Evolutionary conservation across 495 filamentous ascomycete genomes (phyloP).

Genomic region (Podospora pseudocomata): DNA sequence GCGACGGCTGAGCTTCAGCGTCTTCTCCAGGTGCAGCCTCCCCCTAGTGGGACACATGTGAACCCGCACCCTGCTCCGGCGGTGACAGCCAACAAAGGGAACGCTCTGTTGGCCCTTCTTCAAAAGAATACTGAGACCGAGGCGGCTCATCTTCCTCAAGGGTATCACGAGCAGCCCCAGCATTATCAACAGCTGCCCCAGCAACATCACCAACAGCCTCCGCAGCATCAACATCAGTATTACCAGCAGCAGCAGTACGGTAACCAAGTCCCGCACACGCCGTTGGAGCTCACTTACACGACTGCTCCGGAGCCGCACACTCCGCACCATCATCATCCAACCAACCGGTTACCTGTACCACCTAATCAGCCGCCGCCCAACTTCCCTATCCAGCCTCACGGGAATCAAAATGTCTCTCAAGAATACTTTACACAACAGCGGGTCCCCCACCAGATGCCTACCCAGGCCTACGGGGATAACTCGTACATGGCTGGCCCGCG

Average conservation of each 20-base stretch:
- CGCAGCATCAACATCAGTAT: conserved; percentile 1
- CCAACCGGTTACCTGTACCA: conserved; percentile 32
- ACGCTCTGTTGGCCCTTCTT: conserved; percentile 34
- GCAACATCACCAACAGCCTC: conserved; percentile 1
- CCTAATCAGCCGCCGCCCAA: conserved; percentile 42
- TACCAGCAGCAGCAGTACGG: conserved; percentile 3
- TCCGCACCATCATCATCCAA: conserved; percentile 42
- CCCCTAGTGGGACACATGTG: conserved; percentile 34
- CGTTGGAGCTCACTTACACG: conserved; percentile 40
- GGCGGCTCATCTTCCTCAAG: conserved; percentile 15
- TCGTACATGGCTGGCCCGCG: conserved; percentile 25
- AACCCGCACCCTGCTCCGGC: conserved; percentile 32
- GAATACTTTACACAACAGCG: conserved; percentile 19
- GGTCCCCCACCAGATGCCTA: conserved; percentile 18
- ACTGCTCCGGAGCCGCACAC: conserved; percentile 35
- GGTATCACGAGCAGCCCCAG: conserved; percentile 9
- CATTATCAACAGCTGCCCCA: conserved; percentile 6
- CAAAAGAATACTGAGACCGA: conserved; percentile 25
- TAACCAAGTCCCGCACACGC: conserved; percentile 33
- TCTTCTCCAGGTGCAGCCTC: conserved; percentile 58
- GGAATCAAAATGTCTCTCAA: conserved; percentile 15
- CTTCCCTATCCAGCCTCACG: conserved; percentile 39
- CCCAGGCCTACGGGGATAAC: conserved; percentile 30
- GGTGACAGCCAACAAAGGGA: conserved; percentile 30
- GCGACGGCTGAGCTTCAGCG: conserved; percentile 62